Base-by-base conservation (phyloP, 352 stramenopile genomes). In the Globisporangium echinulatum region DNA sequence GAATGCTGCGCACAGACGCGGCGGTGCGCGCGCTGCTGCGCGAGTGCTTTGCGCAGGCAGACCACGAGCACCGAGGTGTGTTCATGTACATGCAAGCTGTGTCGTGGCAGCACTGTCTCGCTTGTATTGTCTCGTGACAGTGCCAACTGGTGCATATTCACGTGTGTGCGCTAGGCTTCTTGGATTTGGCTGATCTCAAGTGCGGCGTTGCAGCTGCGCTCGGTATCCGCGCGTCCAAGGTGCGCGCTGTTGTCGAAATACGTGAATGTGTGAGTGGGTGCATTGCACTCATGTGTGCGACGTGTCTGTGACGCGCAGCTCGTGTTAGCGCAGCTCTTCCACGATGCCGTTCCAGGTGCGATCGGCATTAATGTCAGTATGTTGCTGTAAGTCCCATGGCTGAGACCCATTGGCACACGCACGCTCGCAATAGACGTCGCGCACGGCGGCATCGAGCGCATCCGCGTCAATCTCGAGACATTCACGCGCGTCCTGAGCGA, bases 151-250 rank as follows among this genome's bases (percentile, higher is more conserved):
- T 17, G 48, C 37, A 5, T 38, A 57, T 55, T 13, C 49, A 13
- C 10, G 6, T 54, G 46, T 56, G 3, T 17, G 7, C 52, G 5
- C 15, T 33, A 90, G 80, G 78, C 2, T 63, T 63, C 43, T 66
- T 91, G 46, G 36, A 56, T 5, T 44, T 70, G 1, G 65, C 71
- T 9, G 79, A 88, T 9, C 66, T 88, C n/a, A 91, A 88, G n/a
- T 88, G 79, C 46, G 79, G 64, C 15, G 77, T 91, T 25, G 79
- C 77, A 8, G 79, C 81, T 2, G 73, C 79, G 25, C 60, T 91
- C 4, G 78, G 81, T 4, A 77, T 88, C 15, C 77, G 77, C 11
- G 69, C 81, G 19, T 91, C 81, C n/a, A 88, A 88, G 69, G 75
- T 63, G 3, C 10, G 52, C 17, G 2, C 8, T 39, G 7, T 4